These are phyloP conservation scores for Aureobasidium sp. DNA, from an alignment of 2,329 filamentous ascomycete genomes.

Conservation along the genomic window DNA sequence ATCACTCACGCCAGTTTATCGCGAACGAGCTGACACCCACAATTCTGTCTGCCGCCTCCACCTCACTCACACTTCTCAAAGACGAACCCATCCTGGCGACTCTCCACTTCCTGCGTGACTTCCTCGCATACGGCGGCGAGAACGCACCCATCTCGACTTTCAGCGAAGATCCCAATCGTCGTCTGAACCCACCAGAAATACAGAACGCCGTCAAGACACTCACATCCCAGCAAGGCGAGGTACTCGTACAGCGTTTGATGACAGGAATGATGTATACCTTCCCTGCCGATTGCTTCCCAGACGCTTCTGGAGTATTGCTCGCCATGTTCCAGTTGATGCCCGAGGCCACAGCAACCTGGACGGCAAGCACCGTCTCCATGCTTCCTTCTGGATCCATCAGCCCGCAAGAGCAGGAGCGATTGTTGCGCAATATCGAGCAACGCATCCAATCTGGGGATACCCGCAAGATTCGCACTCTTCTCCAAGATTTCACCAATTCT, in stretches of 20 bases:
- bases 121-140: constrained; percentile 79
- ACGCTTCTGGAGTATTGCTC: constrained; percentile 87
- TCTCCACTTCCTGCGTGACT: constrained; percentile 85
- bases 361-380: constrained; percentile 74
- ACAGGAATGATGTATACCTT: constrained; percentile 99
- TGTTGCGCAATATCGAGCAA: constrained; percentile 75
- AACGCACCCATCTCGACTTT: constrained; percentile 54
- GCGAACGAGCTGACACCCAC: constrained; percentile 70
- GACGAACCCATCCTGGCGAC: constrained; percentile 85
- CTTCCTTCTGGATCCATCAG: constrained; percentile 77
- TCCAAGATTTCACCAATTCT: constrained; percentile 95
- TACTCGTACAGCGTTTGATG: constrained; percentile 79
- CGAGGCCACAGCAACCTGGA: constrained; percentile 70
- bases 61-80: constrained; percentile 81
- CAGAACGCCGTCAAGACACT: constrained; percentile 67
- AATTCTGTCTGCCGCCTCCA: constrained; percentile 81
- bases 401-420: constrained; percentile 68
- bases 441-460: constrained; percentile 60
- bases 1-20: constrained; percentile 80
- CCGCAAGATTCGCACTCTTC: constrained; percentile 71
- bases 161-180: constrained; percentile 51
- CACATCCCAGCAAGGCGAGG: constrained; percentile 59
- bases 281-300: constrained; percentile 88
- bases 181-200: constrained; percentile 60
- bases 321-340: constrained; percentile 84